Evolutionary conservation across 805 yeast species (phyloP).

Genomic region (Candida jianshihensis): DNA sequence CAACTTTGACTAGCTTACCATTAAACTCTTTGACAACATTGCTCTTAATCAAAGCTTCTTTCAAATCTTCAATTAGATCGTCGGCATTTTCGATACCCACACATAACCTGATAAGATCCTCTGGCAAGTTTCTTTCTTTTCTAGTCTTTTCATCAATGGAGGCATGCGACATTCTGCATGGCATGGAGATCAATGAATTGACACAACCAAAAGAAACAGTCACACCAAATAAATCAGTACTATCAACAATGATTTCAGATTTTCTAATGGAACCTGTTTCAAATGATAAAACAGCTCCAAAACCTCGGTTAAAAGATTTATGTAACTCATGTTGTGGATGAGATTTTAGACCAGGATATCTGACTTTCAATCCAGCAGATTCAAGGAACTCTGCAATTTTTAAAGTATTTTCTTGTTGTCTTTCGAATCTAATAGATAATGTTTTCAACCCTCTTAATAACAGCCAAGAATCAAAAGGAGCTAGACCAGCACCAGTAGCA

Average conservation of each 20-base stretch:
- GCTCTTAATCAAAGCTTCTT: slow-evolving; percentile 58
- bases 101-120: slow-evolving; percentile 83
- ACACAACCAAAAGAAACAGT: slow-evolving; percentile 95
- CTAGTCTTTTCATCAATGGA: slow-evolving; percentile 84
- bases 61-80: slow-evolving; percentile 78
- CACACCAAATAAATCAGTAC: slow-evolving; percentile 72
- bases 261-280: slow-evolving; percentile 73
- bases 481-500: slow-evolving; percentile 84
- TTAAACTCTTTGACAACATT: slow-evolving; percentile 40
- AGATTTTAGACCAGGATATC: slow-evolving; percentile 77
- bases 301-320: slow-evolving; percentile 68
- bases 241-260: slow-evolving; percentile 68
- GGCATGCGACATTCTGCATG: slow-evolving; percentile 97
- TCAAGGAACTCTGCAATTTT: slow-evolving; percentile 71
- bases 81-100: slow-evolving; percentile 82
- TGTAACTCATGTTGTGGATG: slow-evolving; percentile 83
- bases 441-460: slow-evolving; percentile 85
- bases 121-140: slow-evolving; percentile 85
- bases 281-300: slow-evolving; percentile 84
- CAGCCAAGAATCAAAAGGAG: slow-evolving; percentile 92
- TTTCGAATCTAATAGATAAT: slow-evolving; percentile 75
- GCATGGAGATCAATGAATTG: slow-evolving; percentile 86
- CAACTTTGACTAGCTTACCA: slow-evolving; percentile 20
- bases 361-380: slow-evolving; percentile 53
- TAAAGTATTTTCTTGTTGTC: slow-evolving; percentile 78